Conservation (phyloP, 2,329 filamentous ascomycete species). For the Alternaria panax region DNA sequence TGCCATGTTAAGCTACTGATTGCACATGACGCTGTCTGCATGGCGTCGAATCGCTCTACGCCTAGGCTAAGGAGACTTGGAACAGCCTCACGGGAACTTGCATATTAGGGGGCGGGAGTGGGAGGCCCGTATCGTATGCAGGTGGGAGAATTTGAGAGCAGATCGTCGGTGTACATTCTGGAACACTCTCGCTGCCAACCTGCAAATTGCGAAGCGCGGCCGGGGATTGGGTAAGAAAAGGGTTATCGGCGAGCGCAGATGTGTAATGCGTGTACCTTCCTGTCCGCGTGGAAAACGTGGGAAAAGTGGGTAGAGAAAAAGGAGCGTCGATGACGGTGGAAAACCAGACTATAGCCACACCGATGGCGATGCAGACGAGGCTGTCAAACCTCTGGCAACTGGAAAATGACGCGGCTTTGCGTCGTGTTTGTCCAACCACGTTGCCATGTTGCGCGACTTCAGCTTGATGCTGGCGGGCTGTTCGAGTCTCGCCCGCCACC, state of each 20-base stretch:
- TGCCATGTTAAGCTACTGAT: not conserved
- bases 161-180: conserved; percentile 8
- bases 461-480: not conserved
- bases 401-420: conserved; percentile 4
- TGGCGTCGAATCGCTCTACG: not conserved
- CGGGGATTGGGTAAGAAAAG: not conserved
- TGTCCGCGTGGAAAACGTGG: conserved; percentile 1
- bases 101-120: conserved; percentile 18
- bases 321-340: conserved; percentile 6
- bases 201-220: conserved; percentile 6
- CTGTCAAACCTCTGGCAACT: not conserved
- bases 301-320: conserved; percentile 12
- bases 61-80: conserved; percentile 4
- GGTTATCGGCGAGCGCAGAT: conserved; percentile 1
- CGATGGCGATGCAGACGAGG: not conserved
- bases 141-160: conserved; percentile 1
- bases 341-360: conserved; percentile 3
- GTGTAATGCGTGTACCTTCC: not conserved
- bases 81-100: conserved; percentile 13
- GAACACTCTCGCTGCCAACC: not conserved
- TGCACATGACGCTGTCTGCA: not conserved
- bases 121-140: conserved; percentile 12
- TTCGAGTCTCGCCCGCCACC: not conserved
- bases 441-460: not conserved
- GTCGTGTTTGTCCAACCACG: not conserved